phyloP scores from a whole-genome alignment of 176 grass and related monocot species.

The Phyllostachys edulis region DNA sequence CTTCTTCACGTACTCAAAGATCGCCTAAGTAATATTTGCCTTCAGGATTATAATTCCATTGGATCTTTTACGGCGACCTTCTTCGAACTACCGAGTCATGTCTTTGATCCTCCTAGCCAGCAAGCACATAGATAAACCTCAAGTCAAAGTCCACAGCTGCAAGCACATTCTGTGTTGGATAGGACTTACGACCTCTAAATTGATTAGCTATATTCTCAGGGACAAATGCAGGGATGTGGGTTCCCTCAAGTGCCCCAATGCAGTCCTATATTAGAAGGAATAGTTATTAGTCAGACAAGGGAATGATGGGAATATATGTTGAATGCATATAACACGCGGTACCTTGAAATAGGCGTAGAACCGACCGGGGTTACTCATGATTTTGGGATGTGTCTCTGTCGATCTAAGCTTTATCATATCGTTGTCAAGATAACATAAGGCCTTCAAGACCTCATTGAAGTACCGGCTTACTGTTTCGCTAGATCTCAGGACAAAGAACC shows the following conservation, averaged over 20 bases:
- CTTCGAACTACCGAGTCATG: background rate
- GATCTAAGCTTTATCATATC: too few relatives aligned
- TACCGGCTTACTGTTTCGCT: too few relatives aligned
- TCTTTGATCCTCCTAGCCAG: conserved; percentile 7
- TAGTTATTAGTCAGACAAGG: too few relatives aligned
- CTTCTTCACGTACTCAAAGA: background rate
- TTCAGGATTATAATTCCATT: conserved; percentile 19
- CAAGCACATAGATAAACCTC: too few relatives aligned
- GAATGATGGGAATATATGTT: background rate
- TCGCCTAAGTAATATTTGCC: conserved; percentile 18
- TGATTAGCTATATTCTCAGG: background rate
- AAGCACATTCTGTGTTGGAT: conserved; percentile 9
- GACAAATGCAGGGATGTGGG: too few relatives aligned
- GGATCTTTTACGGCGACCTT: conserved; percentile 8
- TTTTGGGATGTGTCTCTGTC: too few relatives aligned
- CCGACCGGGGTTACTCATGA: background rate
- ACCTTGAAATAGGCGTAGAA: conserved; percentile 22
- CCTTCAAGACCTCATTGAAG: too few relatives aligned
- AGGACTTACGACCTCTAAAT: background rate
- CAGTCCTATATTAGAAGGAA: too few relatives aligned
- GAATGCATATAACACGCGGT: background rate
- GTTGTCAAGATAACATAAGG: too few relatives aligned
- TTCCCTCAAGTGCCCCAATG: too few relatives aligned
- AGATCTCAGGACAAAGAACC: too few relatives aligned
- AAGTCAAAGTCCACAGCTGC: conserved; percentile 4